Evolutionary conservation across 2,329 filamentous ascomycete species (phyloP), one percentile per base, ranked within the genome.

Genomic region (Acephala macrosclerotiorum): DNA sequence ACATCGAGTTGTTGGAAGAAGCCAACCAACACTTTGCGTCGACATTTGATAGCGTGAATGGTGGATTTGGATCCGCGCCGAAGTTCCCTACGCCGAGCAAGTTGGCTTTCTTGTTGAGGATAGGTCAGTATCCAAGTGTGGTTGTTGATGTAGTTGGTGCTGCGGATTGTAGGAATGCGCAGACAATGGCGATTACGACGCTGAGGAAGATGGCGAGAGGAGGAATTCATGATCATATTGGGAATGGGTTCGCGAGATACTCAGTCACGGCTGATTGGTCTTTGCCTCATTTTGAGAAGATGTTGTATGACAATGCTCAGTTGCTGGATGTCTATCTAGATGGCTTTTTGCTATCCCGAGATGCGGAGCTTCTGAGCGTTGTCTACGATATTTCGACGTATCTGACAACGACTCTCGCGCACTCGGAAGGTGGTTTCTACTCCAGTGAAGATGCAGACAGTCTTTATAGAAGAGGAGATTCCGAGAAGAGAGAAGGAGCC

Each of bases 201-300:
- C 80, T 99, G 58, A 86, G 91, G 45, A 89, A 88, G 65, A 96
- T 98, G 87, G 87, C 87, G 18, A 85, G 87, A 58, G 89, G 90
- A 22, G 90, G 89, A 16, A 88, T 92, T 60, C 86, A 91, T 68
- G 91, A 94, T 73, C 90, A 92, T 67, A 86, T 95, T 66, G 91
- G 92, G 51, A 87, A 91, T 75, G 92, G 92, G 7, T 93, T 94
- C 73, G 88, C 91, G 42, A 87, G 95, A 60, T 97, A 97, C 76
- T 97, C 93, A 16, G 91, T 97, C 8, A 98, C 95, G 0, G 83
- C 89, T 16, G 92, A 98, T 79, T 99, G 96, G 96, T 92, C 91
- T 68, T 82, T 98, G 56, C 96, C 96, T 12, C 94, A 97, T 77
- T 99, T 98, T 73, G 96, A 99, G 81, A 98, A 98, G 82, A 94